Conservation (phyloP, 2,329 filamentous ascomycete species). For the Sporothrix luriei region DNA sequence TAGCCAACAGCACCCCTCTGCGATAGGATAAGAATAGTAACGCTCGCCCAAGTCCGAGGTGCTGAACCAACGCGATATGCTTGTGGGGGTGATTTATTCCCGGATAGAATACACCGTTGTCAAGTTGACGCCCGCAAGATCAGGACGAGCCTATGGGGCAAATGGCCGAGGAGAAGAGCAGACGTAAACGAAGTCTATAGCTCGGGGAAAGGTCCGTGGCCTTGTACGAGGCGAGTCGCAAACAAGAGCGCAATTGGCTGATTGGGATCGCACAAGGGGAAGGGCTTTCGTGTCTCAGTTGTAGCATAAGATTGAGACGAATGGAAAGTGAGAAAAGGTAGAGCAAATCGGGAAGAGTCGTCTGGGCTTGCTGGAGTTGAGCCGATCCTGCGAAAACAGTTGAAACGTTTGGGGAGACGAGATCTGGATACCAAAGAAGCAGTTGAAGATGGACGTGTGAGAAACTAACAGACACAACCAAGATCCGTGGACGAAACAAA, state of each 20-base stretch:
- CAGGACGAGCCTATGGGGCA: background rate
- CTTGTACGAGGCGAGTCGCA: conserved; percentile 31
- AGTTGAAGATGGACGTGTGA: background rate
- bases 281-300: conserved; percentile 24
- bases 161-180: background rate
- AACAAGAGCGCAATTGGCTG: conserved; percentile 25
- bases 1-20: background rate
- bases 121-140: background rate
- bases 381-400: background rate
- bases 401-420: background rate
- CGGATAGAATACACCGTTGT: background rate
- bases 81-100: background rate
- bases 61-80: background rate
- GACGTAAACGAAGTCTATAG: background rate
- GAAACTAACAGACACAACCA: background rate
- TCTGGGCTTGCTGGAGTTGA: background rate
- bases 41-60: background rate
- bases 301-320: background rate
- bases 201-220: conserved; percentile 2
- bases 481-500: background rate
- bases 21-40: background rate
- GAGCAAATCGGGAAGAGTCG: background rate
- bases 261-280: conserved; percentile 3
- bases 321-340: background rate
- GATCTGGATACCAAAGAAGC: background rate